Percentiles rank a stretch among this genome's conserved stretches.
Conservation (phyloP, 108 stramenopile genomes). For the Asterionellopsis glacialis region DNA sequence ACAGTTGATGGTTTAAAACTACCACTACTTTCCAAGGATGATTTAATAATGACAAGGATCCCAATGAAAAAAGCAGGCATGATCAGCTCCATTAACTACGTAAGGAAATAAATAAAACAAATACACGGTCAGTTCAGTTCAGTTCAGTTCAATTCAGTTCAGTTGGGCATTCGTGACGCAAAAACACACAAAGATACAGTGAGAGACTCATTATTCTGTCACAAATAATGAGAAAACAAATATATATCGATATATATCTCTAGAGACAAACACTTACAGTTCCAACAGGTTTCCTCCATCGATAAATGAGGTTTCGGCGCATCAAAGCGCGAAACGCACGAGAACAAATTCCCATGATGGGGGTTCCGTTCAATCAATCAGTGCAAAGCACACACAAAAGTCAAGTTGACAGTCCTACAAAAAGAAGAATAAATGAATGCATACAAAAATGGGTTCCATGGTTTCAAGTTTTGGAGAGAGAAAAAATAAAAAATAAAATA, state of each 20-base stretch:
- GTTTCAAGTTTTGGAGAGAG: too few relatives aligned
- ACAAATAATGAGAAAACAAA: neutral
- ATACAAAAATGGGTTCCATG: too few relatives aligned
- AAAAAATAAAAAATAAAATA: too few relatives aligned
- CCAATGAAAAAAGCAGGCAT: constrained; percentile 60
- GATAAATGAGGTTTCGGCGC: constrained; percentile 69
- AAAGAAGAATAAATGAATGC: too few relatives aligned
- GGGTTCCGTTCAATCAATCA: neutral
- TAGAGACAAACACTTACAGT: constrained; percentile 38
- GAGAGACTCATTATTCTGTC: neutral
- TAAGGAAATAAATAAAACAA: constrained; percentile 4
- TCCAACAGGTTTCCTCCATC: constrained; percentile 51
- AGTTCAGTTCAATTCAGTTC: too few relatives aligned
- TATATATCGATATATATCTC: neutral
- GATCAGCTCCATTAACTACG: constrained; percentile 57
- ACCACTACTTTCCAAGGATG: constrained; percentile 33
- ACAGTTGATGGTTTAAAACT: constrained; percentile 34
- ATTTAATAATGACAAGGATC: constrained; percentile 60
- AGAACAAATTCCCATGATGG: constrained; percentile 21
- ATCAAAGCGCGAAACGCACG: constrained; percentile 68
- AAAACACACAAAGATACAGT: constrained; percentile 3
- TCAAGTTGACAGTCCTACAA: too few relatives aligned
- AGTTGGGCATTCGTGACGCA: neutral
- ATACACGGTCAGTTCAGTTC: neutral
- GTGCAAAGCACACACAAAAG: neutral